phyloP scores from a whole-genome alignment of 164 flowering plant species.

The Nymphaea thermarum region DNA sequence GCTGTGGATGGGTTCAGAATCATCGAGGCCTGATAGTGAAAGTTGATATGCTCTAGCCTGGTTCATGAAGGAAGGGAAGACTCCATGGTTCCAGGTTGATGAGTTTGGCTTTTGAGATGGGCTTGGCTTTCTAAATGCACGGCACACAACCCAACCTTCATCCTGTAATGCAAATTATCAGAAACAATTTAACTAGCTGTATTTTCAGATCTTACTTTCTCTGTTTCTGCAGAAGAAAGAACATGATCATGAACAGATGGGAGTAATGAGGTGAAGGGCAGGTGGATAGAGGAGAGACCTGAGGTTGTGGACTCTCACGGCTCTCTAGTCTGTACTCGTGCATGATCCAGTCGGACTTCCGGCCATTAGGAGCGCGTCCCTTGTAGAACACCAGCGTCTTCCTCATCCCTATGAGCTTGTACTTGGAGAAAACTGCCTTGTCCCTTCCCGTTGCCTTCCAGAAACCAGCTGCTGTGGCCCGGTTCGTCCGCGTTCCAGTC shows the following conservation, averaged over 20 bases:
- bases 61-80: neutral
- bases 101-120: neutral
- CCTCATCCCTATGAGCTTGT: neutral
- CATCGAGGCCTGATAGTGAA: neutral
- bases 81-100: neutral
- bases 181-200: neutral
- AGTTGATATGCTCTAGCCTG: neutral
- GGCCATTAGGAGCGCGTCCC: neutral
- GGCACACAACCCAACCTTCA: neutral
- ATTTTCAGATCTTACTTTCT: no score
- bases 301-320: neutral
- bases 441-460: neutral
- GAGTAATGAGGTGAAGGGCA: neutral
- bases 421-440: neutral
- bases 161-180: neutral
- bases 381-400: neutral
- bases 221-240: no score
- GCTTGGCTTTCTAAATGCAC: neutral
- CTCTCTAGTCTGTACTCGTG: neutral
- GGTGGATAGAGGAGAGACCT: neutral
- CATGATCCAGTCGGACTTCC: neutral
- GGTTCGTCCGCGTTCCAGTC: neutral
- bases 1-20: neutral
- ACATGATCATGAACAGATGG: neutral
- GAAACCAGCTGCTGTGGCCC: neutral